These are phyloP conservation scores for Tetrastigma voinierianum DNA, from an alignment of 164 flowering plant species.

Conservation along the genomic window DNA sequence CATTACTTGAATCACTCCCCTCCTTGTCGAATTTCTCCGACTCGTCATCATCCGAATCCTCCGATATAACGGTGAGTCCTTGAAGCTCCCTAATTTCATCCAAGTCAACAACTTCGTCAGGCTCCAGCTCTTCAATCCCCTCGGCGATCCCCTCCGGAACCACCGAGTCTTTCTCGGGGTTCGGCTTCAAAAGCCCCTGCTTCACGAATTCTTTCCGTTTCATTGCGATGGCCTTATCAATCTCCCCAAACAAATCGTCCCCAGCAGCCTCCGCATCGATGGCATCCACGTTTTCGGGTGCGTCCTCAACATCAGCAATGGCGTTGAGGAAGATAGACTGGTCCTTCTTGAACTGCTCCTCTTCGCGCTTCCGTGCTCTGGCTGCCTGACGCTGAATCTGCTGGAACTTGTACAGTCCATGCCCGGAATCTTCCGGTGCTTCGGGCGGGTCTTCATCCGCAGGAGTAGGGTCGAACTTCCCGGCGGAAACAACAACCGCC, in stretches of 20 bases:
- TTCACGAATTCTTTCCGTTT: conserved; percentile 82
- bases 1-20: conserved; percentile 20
- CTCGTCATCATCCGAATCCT: conserved; percentile 29
- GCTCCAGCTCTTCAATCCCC: conserved; percentile 55
- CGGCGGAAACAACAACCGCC: conserved; percentile 53
- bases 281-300: conserved; percentile 37
- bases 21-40: conserved; percentile 24
- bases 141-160: conserved; percentile 11
- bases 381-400: conserved; percentile 78
- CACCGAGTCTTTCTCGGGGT: conserved; percentile 38
- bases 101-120: conserved; percentile 79
- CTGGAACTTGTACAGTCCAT: conserved; percentile 74
- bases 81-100: conserved; percentile 76
- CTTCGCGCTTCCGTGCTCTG: conserved; percentile 63
- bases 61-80: conserved; percentile 47
- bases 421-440: conserved; percentile 77
- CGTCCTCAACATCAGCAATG: conserved; percentile 62
- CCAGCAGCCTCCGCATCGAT: conserved; percentile 27
- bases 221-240: conserved; percentile 76
- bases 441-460: conserved; percentile 91
- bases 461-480: conserved; percentile 66
- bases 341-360: conserved; percentile 68
- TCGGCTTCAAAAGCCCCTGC: conserved; percentile 72
- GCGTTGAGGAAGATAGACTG: conserved; percentile 70
- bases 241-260: conserved; percentile 81